phyloP scores from a whole-genome alignment of 2,329 filamentous ascomycete genomes.

The Clarireedia hainanense region DNA sequence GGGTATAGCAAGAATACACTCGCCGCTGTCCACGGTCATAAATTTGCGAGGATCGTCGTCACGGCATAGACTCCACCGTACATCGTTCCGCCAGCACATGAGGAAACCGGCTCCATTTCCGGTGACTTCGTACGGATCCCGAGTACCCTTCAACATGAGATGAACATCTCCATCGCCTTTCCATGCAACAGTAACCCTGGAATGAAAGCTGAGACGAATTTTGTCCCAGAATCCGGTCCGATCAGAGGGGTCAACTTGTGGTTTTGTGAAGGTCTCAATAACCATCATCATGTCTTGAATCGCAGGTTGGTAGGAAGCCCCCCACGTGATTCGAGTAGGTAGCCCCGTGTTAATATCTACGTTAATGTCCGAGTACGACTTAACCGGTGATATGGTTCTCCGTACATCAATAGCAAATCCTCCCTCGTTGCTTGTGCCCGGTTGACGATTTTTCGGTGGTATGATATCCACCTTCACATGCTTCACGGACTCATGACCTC shows the following conservation, averaged over 20 bases:
- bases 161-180: constrained; percentile 94
- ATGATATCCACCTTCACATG: constrained; percentile 78
- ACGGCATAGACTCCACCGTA: constrained; percentile 76
- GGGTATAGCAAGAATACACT: constrained; percentile 89
- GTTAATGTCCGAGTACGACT: constrained; percentile 88
- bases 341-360: constrained; percentile 90
- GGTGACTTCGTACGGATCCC: constrained; percentile 89
- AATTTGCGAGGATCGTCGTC: constrained; percentile 85
- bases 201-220: constrained; percentile 89
- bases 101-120: constrained; percentile 90
- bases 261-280: constrained; percentile 94
- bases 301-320: constrained; percentile 92
- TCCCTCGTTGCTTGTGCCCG: constrained; percentile 46
- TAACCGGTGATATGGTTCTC: constrained; percentile 87
- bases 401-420: constrained; percentile 80
- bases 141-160: constrained; percentile 79
- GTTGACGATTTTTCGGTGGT: constrained; percentile 53
- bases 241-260: constrained; percentile 87
- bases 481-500: constrained; percentile 70
- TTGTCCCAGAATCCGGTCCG: constrained; percentile 98
- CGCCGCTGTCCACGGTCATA: constrained; percentile 91
- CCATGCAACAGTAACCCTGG: constrained; percentile 81
- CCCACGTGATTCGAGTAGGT: constrained; percentile 93
- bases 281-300: constrained; percentile 99
- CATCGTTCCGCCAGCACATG: constrained; percentile 97